Evolutionary conservation across 2,329 filamentous ascomycete species (phyloP), one percentile per base, ranked within the genome.

Genomic region (Fusarium coicis): DNA sequence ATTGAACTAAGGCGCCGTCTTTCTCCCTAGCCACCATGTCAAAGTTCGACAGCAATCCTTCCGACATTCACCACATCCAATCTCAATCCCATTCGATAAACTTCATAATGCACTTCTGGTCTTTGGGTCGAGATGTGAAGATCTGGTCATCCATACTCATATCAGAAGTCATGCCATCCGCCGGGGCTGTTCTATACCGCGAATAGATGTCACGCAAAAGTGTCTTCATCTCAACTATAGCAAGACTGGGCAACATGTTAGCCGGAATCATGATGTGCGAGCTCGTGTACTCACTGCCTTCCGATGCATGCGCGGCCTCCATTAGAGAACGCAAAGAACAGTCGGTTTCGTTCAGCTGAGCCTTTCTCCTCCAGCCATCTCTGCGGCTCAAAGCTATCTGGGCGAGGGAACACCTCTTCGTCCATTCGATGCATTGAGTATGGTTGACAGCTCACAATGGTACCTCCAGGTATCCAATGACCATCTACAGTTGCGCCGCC

Each of bases 101-200:
- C 49, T 60, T 70, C 15, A 74, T 30, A 8, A 57, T 46, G 3
- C 72, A 74, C 10, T 53, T 62, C 39, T 73, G 72, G 28, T 63
- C 71, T 18, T 74, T 74, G 11, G 72, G 72, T 10, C 72, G 52
- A 12, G 71, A 57, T 7, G 72, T 74, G 10, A 74, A 69, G 10
- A 74, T 56, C 37, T 74, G 72, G 21, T 74, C 71, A 39, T 74
- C 71, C 63, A 74, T 66, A 9, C 43, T 52, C 72, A 74, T 74
- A 3, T 66, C 54, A 4, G 50, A 63, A 19, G 9, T 26, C 64
- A 74, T 67, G 1, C 40, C 40, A 15, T 50, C 36, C 1, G 62
- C 68, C 1, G 71, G 68, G 0, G 16, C 28, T 7, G 72, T 74
- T 19, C 32, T 47, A 15, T 59, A 66, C 21, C 18, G 37, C 1